Conservation (phyloP, 2,329 filamentous ascomycete genomes). For the Ophiobolus disseminans region DNA sequence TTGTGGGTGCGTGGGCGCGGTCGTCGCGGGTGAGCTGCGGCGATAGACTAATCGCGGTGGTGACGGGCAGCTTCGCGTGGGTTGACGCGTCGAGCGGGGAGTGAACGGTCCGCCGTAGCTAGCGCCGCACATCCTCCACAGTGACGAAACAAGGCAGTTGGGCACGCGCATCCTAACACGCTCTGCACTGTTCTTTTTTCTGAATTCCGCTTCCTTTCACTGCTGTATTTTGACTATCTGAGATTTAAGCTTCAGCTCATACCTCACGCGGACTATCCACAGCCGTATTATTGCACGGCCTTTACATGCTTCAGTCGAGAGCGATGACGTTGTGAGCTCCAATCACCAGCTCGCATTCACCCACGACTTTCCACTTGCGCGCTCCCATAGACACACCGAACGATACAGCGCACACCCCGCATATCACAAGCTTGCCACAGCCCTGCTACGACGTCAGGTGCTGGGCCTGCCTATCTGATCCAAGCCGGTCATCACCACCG, state of each 20-base stretch:
- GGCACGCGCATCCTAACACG: too few relatives aligned
- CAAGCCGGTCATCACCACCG: constrained; percentile 19
- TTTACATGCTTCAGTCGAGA: constrained; percentile 6
- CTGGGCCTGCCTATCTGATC: constrained; percentile 19
- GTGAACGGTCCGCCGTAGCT: constrained; percentile 31
- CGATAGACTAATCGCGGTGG: too few relatives aligned
- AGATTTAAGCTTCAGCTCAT: neutral
- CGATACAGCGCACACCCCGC: constrained; percentile 12
- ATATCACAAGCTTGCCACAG: constrained; percentile 16
- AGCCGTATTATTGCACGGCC: neutral
- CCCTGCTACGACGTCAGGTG: constrained; percentile 38
- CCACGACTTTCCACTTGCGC: constrained; percentile 26
- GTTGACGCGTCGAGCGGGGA: constrained; percentile 20
- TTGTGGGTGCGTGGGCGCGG: constrained; percentile 4
- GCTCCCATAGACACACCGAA: constrained; percentile 1
- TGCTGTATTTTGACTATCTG: neutral
- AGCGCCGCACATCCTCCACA: constrained; percentile 16
- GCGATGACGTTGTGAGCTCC: constrained; percentile 33
- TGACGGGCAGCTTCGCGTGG: constrained; percentile 9
- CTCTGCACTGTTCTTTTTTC: neutral
- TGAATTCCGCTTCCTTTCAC: neutral
- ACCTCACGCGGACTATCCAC: neutral
- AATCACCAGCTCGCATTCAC: constrained; percentile 39
- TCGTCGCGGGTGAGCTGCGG: constrained; percentile 6
- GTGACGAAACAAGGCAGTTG: constrained; percentile 29